A percentile compares a stretch with the other conserved stretches of the same genome.
Evolutionary conservation across 2,329 filamentous ascomycete species (phyloP).

Genomic region (Alternaria viburni): DNA sequence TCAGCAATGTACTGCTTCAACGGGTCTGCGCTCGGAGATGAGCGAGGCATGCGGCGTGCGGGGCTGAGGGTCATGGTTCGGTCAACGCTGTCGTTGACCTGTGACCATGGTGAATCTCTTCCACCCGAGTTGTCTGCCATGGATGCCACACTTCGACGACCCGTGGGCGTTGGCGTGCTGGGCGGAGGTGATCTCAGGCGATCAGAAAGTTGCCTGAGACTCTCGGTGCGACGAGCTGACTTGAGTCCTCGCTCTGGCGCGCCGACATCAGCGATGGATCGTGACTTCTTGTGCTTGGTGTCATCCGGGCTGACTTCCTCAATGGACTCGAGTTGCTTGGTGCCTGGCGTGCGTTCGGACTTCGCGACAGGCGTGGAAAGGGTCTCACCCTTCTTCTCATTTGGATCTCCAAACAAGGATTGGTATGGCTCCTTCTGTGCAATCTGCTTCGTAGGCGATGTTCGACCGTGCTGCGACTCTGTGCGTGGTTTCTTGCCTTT

Average conservation of each 20-base stretch:
- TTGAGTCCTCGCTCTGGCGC: slow-evolving; percentile 53
- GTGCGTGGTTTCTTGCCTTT: slow-evolving; percentile 11
- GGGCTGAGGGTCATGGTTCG: slow-evolving; percentile 47
- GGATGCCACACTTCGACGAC: slow-evolving; percentile 30
- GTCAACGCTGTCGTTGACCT: slow-evolving; percentile 56
- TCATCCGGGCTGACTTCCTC: slow-evolving; percentile 57
- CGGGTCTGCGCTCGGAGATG: slow-evolving; percentile 43
- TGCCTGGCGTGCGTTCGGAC: slow-evolving; percentile 37
- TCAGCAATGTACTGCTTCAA: slow-evolving; percentile 45
- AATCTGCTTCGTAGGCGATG: slow-evolving; percentile 15
- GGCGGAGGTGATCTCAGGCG: slow-evolving; percentile 41
- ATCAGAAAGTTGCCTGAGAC: slow-evolving; percentile 44
- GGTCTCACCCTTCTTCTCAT: slow-evolving; percentile 26
- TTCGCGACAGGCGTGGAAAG: slow-evolving; percentile 34
- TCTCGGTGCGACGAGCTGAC: slow-evolving; percentile 42
- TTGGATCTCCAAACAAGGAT: slow-evolving; percentile 45
- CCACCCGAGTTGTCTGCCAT: slow-evolving; percentile 33
- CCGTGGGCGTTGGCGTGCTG: slow-evolving; percentile 37
- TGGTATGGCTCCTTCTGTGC: slow-evolving; percentile 32
- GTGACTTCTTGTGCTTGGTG: slow-evolving; percentile 52
- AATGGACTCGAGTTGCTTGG: slow-evolving; percentile 57
- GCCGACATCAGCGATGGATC: slow-evolving; percentile 51
- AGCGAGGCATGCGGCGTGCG: slow-evolving; percentile 43
- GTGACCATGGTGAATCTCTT: slow-evolving; percentile 47
- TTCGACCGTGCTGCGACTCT: slow-evolving; percentile 12